phyloP scores from a whole-genome alignment of 2,329 filamentous ascomycete genomes.

The Cladosporium phlei region DNA sequence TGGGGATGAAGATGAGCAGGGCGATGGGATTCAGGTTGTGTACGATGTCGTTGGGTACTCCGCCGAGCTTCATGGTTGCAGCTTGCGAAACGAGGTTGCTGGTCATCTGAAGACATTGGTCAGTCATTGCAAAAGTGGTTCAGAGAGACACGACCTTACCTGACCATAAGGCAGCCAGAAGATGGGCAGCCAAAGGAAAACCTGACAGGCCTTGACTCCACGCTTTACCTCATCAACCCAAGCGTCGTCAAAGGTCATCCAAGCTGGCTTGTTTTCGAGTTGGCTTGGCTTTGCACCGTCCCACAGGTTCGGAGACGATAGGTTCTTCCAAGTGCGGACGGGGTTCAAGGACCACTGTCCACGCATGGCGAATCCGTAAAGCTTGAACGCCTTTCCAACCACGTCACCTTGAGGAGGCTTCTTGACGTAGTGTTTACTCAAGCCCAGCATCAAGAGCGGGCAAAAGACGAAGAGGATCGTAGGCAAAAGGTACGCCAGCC shows the following conservation, averaged over 20 bases:
- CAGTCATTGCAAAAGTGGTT: constrained; percentile 37
- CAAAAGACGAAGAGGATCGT: constrained; percentile 57
- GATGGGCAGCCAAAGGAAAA: constrained; percentile 44
- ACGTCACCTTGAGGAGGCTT: constrained; percentile 65
- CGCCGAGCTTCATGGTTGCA: constrained; percentile 39
- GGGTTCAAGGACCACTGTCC: constrained; percentile 55
- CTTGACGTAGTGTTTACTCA: constrained; percentile 50
- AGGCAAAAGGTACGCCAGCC: constrained; percentile 58
- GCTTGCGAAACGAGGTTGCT: constrained; percentile 45
- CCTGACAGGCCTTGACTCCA: constrained; percentile 55
- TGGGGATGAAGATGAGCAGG: constrained; percentile 42
- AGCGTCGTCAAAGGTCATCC: constrained; percentile 74
- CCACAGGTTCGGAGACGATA: constrained; percentile 46
- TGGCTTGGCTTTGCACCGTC: constrained; percentile 26
- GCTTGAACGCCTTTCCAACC: constrained; percentile 59
- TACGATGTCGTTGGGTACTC: constrained; percentile 45
- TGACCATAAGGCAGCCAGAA: constrained; percentile 57
- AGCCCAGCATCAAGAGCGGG: constrained; percentile 30
- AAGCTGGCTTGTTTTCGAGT: constrained; percentile 50
- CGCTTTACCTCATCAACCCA: constrained; percentile 70
- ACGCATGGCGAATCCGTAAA: constrained; percentile 59
- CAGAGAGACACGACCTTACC: constrained; percentile 43
- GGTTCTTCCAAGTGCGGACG: constrained; percentile 53
- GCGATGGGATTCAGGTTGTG: constrained; percentile 36
- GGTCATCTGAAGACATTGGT: constrained; percentile 46